Evolutionary conservation across 2,329 filamentous ascomycete species (phyloP).

Genomic region (Colletotrichum sp.): DNA sequence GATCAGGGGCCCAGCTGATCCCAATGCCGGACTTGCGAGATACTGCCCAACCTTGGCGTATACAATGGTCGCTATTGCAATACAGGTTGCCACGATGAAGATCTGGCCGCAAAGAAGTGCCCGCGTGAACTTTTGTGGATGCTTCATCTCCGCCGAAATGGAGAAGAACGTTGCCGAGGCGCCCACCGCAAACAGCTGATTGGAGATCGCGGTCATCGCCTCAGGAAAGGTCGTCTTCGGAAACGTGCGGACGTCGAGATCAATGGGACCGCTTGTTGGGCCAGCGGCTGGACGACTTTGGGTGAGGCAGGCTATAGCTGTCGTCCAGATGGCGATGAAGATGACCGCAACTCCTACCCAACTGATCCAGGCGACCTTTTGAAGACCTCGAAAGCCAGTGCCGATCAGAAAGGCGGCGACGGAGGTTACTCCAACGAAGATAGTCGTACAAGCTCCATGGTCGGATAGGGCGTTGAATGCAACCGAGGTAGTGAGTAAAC

Average conservation of each 20-base stretch:
- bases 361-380: not conserved
- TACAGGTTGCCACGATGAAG: not conserved
- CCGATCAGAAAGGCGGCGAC: not conserved
- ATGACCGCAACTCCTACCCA: not conserved
- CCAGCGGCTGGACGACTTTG: not conserved
- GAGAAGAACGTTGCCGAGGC: not conserved
- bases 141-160: not conserved
- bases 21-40: not conserved
- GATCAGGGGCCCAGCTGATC: not conserved
- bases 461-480: not conserved
- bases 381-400: not conserved
- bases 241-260: not conserved
- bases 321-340: not conserved
- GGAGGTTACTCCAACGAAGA: not conserved
- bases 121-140: not conserved
- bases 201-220: not conserved
- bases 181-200: not conserved
- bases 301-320: not conserved
- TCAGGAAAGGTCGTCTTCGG: not conserved
- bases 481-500: not conserved
- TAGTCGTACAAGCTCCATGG: not conserved
- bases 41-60: not conserved
- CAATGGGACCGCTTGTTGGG: not conserved
- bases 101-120: not conserved
- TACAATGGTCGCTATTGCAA: not conserved